These are phyloP conservation scores for Ophiocordyceps camponoti-rufipedis DNA, from an alignment of 2,329 filamentous ascomycete genomes.

Conservation along the genomic window DNA sequence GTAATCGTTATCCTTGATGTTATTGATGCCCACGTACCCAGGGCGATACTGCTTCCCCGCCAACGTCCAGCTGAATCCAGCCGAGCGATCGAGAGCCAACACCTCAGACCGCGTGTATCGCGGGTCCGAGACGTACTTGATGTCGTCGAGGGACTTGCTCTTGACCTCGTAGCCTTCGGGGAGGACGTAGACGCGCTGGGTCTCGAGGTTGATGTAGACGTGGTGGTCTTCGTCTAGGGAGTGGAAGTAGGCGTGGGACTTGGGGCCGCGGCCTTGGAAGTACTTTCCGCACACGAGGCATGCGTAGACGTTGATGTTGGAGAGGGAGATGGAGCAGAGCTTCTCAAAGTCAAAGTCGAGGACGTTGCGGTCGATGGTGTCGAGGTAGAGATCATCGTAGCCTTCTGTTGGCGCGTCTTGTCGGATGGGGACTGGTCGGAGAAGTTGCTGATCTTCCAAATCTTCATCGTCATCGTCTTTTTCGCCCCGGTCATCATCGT, in stretches of 20 bases:
- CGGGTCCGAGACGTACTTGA: conserved; percentile 94
- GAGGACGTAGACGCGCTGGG: conserved; percentile 76
- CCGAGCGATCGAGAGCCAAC: conserved; percentile 52
- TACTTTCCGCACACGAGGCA: conserved; percentile 97
- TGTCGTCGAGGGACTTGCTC: conserved; percentile 88
- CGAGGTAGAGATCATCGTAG: conserved; percentile 90
- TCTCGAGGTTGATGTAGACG: conserved; percentile 96
- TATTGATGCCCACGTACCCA: conserved; percentile 97
- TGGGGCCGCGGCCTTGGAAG: conserved; percentile 82
- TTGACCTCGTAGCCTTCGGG: conserved; percentile 95
- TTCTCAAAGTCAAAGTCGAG: conserved; percentile 99
- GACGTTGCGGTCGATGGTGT: conserved; percentile 84
- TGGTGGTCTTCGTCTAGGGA: conserved; percentile 89
- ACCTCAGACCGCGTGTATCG: conserved; percentile 69
- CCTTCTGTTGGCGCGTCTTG: conserved; percentile 69
- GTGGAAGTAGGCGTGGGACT: conserved; percentile 95
- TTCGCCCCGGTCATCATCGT: conserved; percentile 3
- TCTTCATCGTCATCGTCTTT: conserved; percentile 22
- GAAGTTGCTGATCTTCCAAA: conserved; percentile 19
- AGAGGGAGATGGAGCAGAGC: conserved; percentile 85
- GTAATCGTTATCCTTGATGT: conserved; percentile 99
- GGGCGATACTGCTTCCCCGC: conserved; percentile 73
- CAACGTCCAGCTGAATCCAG: conserved; percentile 52
- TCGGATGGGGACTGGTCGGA: conserved; percentile 31
- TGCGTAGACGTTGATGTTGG: conserved; percentile 97